phyloP scores from a whole-genome alignment of 441 rosid species.

The Pelargonium exstipulatum region DNA sequence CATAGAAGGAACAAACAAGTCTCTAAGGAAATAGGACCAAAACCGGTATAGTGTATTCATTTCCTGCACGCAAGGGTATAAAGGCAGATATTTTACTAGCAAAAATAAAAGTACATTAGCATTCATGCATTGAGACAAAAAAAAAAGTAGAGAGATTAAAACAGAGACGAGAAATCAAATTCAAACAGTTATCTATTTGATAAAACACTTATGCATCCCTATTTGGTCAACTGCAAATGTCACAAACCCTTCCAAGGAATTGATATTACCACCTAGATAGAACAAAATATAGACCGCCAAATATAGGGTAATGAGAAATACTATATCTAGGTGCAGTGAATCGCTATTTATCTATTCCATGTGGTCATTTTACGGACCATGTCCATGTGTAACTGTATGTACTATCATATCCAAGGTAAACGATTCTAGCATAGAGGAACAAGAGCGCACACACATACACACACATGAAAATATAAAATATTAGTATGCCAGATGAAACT shows the following conservation, averaged over 20 bases:
- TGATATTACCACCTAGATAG: background rate
- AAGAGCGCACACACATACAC: too few species aligned
- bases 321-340: too few species aligned
- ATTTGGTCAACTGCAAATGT: background rate
- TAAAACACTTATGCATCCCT: background rate
- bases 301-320: too few species aligned
- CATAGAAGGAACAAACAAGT: conserved; percentile 62
- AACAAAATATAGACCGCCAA: background rate
- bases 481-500: conserved; percentile 5
- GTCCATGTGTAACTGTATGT: background rate
- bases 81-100: background rate
- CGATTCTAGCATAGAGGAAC: background rate
- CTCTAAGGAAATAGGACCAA: conserved; percentile 93
- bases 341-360: too few species aligned
- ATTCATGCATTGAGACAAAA: background rate
- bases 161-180: background rate
- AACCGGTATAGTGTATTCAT: conserved; percentile 93
- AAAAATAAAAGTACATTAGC: background rate
- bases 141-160: background rate
- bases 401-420: background rate
- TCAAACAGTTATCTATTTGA: background rate
- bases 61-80: conserved; percentile 53
- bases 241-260: background rate
- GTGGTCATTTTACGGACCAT: too few species aligned
- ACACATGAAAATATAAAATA: too few species aligned